These are phyloP conservation scores for Fusarium gaditjirri DNA, from an alignment of 2,329 filamentous ascomycete genomes.

Conservation along the genomic window DNA sequence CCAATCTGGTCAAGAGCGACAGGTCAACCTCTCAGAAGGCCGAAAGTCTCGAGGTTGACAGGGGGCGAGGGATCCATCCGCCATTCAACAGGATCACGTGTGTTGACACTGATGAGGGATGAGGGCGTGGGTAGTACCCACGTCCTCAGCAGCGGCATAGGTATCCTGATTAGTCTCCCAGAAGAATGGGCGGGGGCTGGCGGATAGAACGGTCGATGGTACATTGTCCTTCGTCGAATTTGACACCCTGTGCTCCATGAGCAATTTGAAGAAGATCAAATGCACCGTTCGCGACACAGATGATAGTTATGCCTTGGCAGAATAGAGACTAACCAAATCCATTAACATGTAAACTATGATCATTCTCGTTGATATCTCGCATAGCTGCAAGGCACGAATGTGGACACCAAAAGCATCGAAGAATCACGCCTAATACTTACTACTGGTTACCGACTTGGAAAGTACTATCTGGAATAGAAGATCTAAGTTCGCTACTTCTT, in stretches of 20 bases:
- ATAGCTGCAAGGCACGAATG: not conserved
- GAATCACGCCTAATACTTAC: accelerated
- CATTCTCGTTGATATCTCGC: too few relatives aligned
- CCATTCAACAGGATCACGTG: not conserved
- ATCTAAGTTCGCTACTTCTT: not conserved
- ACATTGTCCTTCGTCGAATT: not conserved
- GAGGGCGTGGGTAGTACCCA: not conserved
- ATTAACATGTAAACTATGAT: too few relatives aligned
- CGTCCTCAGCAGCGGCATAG: not conserved
- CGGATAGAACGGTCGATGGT: not conserved
- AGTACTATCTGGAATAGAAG: not conserved
- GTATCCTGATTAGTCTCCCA: not conserved
- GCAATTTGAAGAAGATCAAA: not conserved
- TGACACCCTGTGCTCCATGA: not conserved
- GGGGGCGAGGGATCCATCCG: not conserved
- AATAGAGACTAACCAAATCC: too few relatives aligned
- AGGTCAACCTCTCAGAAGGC: not conserved
- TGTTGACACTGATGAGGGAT: not conserved
- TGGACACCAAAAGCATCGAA: not conserved
- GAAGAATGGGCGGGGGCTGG: not conserved
- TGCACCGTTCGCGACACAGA: not conserved
- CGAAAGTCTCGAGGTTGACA: not conserved
- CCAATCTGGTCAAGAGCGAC: not conserved
- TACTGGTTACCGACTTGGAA: not conserved
- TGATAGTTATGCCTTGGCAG: not conserved